These are phyloP conservation scores for Cryptococcus sp. DNA, from an alignment of 1,284 basidiomycete genomes.

Conservation along the genomic window DNA sequence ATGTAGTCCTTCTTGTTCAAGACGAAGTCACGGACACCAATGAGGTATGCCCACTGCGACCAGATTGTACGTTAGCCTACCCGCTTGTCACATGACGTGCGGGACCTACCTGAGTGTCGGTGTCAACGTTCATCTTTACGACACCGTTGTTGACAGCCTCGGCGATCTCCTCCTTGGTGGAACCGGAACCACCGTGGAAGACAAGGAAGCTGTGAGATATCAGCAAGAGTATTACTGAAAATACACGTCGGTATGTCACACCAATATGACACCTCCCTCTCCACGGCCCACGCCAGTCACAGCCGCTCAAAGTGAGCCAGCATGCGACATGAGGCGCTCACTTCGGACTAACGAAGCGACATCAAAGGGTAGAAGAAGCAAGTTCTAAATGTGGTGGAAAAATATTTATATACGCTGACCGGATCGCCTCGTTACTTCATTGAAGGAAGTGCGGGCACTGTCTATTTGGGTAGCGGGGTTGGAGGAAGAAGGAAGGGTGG, in stretches of 20 bases:
- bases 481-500: slow-evolving; percentile 2
- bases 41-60: slow-evolving; percentile 84
- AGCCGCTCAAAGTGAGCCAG: slow-evolving; percentile 39
- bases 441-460: slow-evolving; percentile 48
- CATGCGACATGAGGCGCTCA: slow-evolving; percentile 20
- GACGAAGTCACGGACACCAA: slow-evolving; percentile 88
- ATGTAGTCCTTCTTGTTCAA: slow-evolving; percentile 82
- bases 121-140: slow-evolving; percentile 97
- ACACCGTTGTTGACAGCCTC: slow-evolving; percentile 91
- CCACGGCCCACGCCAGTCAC: slow-evolving; percentile 38
- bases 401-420: slow-evolving; percentile 45
- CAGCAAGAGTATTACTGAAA: slow-evolving; percentile 9
- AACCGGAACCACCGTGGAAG: slow-evolving; percentile 99
- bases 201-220: slow-evolving; percentile 77
- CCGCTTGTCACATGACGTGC: not conserved
- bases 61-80: not conserved
- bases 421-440: slow-evolving; percentile 48
- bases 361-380: slow-evolving; percentile 47
- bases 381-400: slow-evolving; percentile 47
- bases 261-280: slow-evolving; percentile 52
- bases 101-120: slow-evolving; percentile 58
- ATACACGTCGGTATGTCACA: slow-evolving; percentile 33
- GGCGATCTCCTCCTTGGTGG: slow-evolving; percentile 92
- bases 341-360: slow-evolving; percentile 18
- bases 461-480: slow-evolving; percentile 49